Evolutionary conservation across 2,329 filamentous ascomycete genomes (phyloP), one percentile per base, ranked within the genome.

Genomic region (Ophiostoma pallidulum): DNA sequence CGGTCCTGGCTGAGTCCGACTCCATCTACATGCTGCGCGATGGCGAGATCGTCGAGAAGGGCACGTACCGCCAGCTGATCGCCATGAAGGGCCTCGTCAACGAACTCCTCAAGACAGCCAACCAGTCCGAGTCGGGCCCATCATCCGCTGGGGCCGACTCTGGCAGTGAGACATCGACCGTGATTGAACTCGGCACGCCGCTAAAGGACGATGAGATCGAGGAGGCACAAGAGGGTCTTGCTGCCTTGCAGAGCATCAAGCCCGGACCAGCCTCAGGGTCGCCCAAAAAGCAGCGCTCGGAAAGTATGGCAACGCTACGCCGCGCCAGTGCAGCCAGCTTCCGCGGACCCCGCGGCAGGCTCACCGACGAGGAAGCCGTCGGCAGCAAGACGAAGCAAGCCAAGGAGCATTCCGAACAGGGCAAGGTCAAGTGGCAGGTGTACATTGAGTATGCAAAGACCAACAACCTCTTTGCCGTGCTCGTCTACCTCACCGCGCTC

Each of bases 361-460:
- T 91, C 28, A 77, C 74, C 0, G 91, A 97, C 57, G 89, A 97
- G 58, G 87, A 91, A 66, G 80, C 86, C 45, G 78, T 77, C 3
- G 75, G 70, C 46, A 71, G 83, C 59, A 91, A 87, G 67, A 89
- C 85, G 38, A 87, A 82, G 61, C 90, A 96, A 65, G 75, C 74
- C 48, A 94, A 95, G 66, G 92, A 98, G 64, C 84, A 84, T 56
- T 77, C 80, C 2, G 89, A 98, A 64, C 89, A 98, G 67, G 92
- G 92, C 59, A 96, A 97, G 64, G 92, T 98, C 57, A 97, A 96
- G 66, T 97, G 92, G 90, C 77, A 82, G 66, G 91, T 98, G 24
- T 98, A 98, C 61, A 72, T 74, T 16, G 90, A 96, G 66, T 98
- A 98, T 60, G 94, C 92, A 48, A 95, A 88, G 67, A 88, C 88